Percentiles rank a stretch among this genome's conserved stretches.
These are phyloP conservation scores for Pseudogymnoascus sp. DNA, from an alignment of 2,329 filamentous ascomycete species.

Conservation along the genomic window DNA sequence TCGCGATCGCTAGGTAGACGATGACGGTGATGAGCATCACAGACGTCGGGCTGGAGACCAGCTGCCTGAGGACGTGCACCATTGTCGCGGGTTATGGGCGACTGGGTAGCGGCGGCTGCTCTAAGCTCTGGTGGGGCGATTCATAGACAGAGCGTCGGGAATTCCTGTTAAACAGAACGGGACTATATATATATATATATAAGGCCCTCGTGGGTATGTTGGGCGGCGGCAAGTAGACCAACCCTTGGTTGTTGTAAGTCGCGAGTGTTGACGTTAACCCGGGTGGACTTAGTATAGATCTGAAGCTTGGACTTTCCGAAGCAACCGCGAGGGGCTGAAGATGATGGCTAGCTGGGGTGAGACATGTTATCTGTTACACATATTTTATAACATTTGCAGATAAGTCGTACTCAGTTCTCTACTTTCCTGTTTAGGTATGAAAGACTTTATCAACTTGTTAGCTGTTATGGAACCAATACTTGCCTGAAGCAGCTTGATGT, in stretches of 20 bases:
- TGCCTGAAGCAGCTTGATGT: neutral
- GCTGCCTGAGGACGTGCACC: neutral
- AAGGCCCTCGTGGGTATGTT: neutral
- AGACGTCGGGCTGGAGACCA: conserved; percentile 66
- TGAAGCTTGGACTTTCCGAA: neutral
- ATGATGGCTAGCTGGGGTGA: neutral
- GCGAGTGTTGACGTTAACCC: neutral
- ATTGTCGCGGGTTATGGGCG: neutral
- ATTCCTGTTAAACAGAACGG: neutral
- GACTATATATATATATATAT: neutral
- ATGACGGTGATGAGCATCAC: conserved; percentile 72
- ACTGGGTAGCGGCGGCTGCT: neutral
- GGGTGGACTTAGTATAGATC: neutral
- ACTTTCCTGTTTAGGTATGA: neutral
- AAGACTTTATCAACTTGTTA: neutral
- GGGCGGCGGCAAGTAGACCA: neutral
- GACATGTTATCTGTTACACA: neutral
- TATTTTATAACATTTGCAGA: neutral
- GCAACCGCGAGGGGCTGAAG: neutral
- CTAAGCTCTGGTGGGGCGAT: neutral
- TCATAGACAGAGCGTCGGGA: neutral
- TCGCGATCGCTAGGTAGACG: conserved; percentile 69
- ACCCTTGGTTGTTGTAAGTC: neutral
- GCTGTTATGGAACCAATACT: neutral
- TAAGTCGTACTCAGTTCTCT: neutral